Conservation (phyloP, 306 rosid species). For the Fragaria nilgerrensis region DNA sequence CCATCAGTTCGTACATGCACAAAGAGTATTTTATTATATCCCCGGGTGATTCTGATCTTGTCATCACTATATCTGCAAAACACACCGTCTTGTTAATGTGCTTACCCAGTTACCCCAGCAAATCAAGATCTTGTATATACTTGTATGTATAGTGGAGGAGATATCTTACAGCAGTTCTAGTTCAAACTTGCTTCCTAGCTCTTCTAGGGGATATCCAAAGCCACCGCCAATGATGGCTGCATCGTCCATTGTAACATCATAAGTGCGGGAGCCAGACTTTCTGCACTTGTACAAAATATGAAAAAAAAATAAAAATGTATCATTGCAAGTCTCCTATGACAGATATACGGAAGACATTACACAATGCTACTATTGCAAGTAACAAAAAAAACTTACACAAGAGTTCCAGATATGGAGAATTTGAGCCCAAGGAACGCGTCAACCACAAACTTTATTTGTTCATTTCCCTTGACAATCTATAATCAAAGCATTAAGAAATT, state of each 20-base stretch:
- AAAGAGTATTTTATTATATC: slow-evolving; percentile 52
- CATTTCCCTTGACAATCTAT: slow-evolving; percentile 69
- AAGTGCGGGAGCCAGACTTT: slow-evolving; percentile 46
- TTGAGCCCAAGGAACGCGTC: slow-evolving; percentile 68
- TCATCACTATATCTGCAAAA: slow-evolving; percentile 68
- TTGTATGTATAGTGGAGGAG: neutral
- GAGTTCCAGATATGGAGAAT: slow-evolving; percentile 69
- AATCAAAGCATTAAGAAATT: slow-evolving; percentile 14
- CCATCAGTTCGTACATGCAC: slow-evolving; percentile 52
- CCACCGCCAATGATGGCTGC: slow-evolving; percentile 84
- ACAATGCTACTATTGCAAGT: neutral
- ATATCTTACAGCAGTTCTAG: slow-evolving; percentile 71
- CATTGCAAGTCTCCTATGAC: neutral
- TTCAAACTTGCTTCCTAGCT: slow-evolving; percentile 61
- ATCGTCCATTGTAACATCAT: slow-evolving; percentile 74
- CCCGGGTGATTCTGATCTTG: slow-evolving; percentile 68
- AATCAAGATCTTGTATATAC: neutral
- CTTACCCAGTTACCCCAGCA: neutral
- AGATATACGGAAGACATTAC: neutral
- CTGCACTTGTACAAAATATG: slow-evolving; percentile 30
- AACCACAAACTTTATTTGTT: slow-evolving; percentile 64
- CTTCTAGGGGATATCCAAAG: slow-evolving; percentile 73
- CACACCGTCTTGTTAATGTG: neutral
- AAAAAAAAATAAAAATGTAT: neutral
- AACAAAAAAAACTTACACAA: slow-evolving; percentile 49